Percentiles rank a stretch among this genome's conserved stretches.
Evolutionary conservation across 108 stramenopile species (phyloP).

Genomic region (Cylindrotheca fusiformis): DNA sequence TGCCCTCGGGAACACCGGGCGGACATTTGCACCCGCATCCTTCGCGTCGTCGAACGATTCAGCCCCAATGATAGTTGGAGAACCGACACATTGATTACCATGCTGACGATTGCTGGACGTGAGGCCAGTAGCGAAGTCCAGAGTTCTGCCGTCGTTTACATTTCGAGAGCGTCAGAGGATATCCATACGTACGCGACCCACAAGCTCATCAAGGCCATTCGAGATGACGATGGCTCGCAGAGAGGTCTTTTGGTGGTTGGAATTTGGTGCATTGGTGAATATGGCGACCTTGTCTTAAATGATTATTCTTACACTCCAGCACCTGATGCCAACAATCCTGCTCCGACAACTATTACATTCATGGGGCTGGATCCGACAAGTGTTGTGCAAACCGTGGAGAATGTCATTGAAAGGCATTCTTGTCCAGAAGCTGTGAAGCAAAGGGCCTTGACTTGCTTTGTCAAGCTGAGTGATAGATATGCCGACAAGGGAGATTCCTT

Average conservation of each 20-base stretch:
- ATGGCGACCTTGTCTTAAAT: conserved; percentile 70
- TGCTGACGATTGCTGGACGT: conserved; percentile 95
- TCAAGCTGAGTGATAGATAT: conserved; percentile 86
- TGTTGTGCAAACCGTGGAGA: conserved; percentile 71
- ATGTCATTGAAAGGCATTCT: conserved; percentile 63
- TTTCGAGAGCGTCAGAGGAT: conserved; percentile 69
- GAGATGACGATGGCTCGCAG: conserved; percentile 89
- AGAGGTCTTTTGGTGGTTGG: conserved; percentile 84
- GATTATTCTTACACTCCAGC: conserved; percentile 70
- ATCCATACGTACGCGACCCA: conserved; percentile 88
- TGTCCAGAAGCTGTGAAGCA: conserved; percentile 77
- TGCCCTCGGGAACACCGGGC: conserved; percentile 91
- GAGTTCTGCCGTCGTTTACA: conserved; percentile 77
- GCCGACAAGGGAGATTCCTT: conserved; percentile 60
- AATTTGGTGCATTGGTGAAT: conserved; percentile 96
- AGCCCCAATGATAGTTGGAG: conserved; percentile 92
- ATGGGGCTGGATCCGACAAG: conserved; percentile 56
- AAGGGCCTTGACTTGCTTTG: conserved; percentile 82
- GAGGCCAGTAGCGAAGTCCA: conserved; percentile 80
- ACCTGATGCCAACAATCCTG: conserved; percentile 18
- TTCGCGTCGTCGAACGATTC: conserved; percentile 89
- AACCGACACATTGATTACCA: conserved; percentile 93
- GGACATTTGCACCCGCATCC: conserved; percentile 86
- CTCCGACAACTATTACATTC: conserved; percentile 55
- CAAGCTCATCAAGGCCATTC: conserved; percentile 86